phyloP scores from a whole-genome alignment of 495 filamentous ascomycete genomes.

The Clohesyomyces aquaticus region DNA sequence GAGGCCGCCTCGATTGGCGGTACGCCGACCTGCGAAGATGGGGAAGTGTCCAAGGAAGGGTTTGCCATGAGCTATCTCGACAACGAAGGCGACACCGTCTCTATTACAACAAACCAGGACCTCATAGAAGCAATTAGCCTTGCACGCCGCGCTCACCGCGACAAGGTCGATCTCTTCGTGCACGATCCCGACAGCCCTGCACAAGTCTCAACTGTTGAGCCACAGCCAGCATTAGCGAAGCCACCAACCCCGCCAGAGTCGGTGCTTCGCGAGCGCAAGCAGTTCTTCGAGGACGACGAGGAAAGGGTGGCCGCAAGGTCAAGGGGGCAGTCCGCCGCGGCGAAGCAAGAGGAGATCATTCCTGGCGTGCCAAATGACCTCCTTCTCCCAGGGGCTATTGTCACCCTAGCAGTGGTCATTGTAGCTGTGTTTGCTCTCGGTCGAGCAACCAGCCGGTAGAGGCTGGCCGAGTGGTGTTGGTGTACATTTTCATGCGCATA shows the following conservation, averaged over 20 bases:
- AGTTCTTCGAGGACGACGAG: slow-evolving; percentile 56
- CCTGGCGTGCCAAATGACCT: slow-evolving; percentile 93
- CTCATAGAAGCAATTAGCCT: slow-evolving; percentile 87
- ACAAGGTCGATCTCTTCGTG: slow-evolving; percentile 97
- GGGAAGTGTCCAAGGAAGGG: slow-evolving; percentile 75
- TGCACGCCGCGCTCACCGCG: slow-evolving; percentile 71
- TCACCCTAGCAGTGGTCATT: slow-evolving; percentile 92
- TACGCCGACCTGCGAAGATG: slow-evolving; percentile 71
- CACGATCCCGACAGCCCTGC: slow-evolving; percentile 89
- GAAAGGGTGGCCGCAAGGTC: slow-evolving; percentile 61
- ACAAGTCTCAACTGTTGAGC: slow-evolving; percentile 67
- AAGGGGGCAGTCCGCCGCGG: slow-evolving; percentile 47
- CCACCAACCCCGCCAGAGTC: slow-evolving; percentile 62
- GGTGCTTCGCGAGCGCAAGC: slow-evolving; percentile 61
- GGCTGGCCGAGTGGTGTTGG: background rate
- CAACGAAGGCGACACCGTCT: slow-evolving; percentile 96
- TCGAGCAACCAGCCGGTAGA: slow-evolving; percentile 67
- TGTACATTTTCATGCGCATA: background rate
- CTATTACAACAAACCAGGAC: slow-evolving; percentile 94
- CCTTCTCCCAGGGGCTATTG: slow-evolving; percentile 89
- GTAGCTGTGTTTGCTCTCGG: slow-evolving; percentile 90
- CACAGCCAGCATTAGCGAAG: slow-evolving; percentile 61
- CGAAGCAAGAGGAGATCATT: slow-evolving; percentile 74
- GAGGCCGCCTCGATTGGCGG: slow-evolving; percentile 89
- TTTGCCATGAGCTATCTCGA: slow-evolving; percentile 96